Conservation (phyloP, 768 basidiomycete species). For the Auriscalpium vulgare region DNA sequence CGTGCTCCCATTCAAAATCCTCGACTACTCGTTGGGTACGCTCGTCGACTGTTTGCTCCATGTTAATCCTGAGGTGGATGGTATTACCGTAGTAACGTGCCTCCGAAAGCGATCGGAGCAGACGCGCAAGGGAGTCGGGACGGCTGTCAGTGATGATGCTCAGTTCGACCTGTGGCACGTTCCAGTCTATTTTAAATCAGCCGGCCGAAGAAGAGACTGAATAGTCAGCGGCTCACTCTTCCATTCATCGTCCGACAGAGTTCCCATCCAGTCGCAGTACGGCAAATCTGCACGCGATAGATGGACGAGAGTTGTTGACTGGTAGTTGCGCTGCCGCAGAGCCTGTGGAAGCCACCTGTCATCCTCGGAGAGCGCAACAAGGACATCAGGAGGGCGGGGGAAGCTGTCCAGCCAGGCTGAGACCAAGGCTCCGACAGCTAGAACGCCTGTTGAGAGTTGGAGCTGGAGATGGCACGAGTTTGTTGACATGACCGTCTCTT, state of each 20-base stretch:
- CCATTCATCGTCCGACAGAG: constrained; percentile 50
- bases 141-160: constrained; percentile 74
- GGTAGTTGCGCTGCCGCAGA: background rate
- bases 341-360: constrained; percentile 2
- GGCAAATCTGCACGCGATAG: constrained; percentile 42
- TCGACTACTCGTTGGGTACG: constrained; percentile 49
- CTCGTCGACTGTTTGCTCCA: constrained; percentile 66
- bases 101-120: constrained; percentile 50
- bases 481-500: constrained; percentile 4
- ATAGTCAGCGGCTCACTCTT: constrained; percentile 33
- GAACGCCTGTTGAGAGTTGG: background rate
- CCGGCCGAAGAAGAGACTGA: constrained; percentile 2
- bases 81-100: constrained; percentile 64
- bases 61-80: constrained; percentile 56
- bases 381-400: constrained; percentile 15
- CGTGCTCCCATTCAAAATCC: constrained; percentile 52
- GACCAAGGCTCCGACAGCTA: background rate
- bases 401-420: constrained; percentile 13
- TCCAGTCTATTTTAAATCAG: constrained; percentile 52
- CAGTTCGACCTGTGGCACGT: constrained; percentile 58
- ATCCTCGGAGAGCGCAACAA: constrained; percentile 5
- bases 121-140: constrained; percentile 58
- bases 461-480: constrained; percentile 4
- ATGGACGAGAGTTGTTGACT: constrained; percentile 28
- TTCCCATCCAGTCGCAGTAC: constrained; percentile 54